These are phyloP conservation scores for Kodamaea suecica DNA, from an alignment of 1,139 yeast genomes.

Conservation along the genomic window DNA sequence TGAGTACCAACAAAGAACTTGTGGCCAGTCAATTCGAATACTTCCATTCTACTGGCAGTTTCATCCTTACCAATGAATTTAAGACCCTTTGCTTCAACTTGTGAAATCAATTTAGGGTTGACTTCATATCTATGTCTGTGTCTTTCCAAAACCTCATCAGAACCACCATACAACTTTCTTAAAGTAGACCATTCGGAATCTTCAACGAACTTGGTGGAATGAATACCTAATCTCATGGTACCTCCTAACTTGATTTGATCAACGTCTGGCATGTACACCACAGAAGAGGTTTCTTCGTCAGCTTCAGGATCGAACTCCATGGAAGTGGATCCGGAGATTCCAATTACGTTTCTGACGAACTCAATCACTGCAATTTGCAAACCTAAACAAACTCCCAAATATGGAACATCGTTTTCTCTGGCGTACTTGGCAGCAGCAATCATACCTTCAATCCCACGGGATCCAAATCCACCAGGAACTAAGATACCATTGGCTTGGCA, in stretches of 20 bases:
- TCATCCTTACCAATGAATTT: conserved; percentile 93
- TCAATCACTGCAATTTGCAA: conserved; percentile 97
- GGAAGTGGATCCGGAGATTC: conserved; percentile 68
- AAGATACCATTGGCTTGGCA: conserved; percentile 96
- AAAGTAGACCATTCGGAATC: conserved; percentile 69
- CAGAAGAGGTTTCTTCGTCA: conserved; percentile 67
- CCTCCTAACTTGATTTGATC: conserved; percentile 97
- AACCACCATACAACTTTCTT: conserved; percentile 77
- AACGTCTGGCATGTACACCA: conserved; percentile 97
- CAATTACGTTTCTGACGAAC: conserved; percentile 79
- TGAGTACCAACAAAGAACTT: conserved; percentile 95
- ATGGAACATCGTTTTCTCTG: conserved; percentile 90
- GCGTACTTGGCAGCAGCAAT: conserved; percentile 96
- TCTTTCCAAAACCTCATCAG: conserved; percentile 76
- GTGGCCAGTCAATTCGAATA: conserved; percentile 74
- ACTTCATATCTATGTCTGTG: conserved; percentile 99
- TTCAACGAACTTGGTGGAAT: conserved; percentile 78
- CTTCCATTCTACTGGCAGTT: conserved; percentile 87
- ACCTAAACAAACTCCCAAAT: conserved; percentile 95
- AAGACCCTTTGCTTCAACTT: conserved; percentile 75
- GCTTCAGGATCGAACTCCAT: conserved; percentile 74
- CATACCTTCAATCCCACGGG: conserved; percentile 98
- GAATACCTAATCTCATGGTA: conserved; percentile 96
- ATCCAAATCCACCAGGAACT: conserved; percentile 98
- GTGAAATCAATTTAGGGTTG: conserved; percentile 73